Conservation (phyloP, 2,329 filamentous ascomycete species). For the Penicillium paneum region DNA sequence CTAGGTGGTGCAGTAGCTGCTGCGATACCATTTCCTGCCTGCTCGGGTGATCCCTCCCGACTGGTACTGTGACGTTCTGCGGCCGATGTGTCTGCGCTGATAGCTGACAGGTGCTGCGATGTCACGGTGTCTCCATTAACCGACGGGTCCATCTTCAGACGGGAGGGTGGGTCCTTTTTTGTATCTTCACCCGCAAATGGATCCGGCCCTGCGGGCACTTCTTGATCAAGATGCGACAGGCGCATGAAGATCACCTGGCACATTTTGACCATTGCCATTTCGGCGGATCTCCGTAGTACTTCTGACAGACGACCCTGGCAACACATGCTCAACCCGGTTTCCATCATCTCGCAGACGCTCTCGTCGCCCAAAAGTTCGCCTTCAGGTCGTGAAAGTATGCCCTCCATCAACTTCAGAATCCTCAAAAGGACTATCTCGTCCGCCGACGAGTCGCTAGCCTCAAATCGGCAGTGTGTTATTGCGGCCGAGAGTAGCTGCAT, state of each 20-base stretch:
- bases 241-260: slow-evolving; percentile 97
- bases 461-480: slow-evolving; percentile 96
- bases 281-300: slow-evolving; percentile 82
- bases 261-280: slow-evolving; percentile 98
- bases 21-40: slow-evolving; percentile 31
- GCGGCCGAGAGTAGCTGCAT: slow-evolving; percentile 95
- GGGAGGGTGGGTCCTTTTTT: slow-evolving; percentile 62
- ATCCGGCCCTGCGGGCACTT: slow-evolving; percentile 65
- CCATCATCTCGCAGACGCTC: slow-evolving; percentile 99
- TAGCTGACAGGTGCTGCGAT: slow-evolving; percentile 47
- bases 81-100: slow-evolving; percentile 38
- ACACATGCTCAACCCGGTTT: slow-evolving; percentile 93
- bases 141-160: slow-evolving; percentile 78
- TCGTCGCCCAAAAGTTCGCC: slow-evolving; percentile 94
- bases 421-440: slow-evolving; percentile 93
- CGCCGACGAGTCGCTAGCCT: slow-evolving; percentile 89
- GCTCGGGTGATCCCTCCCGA: slow-evolving; percentile 35
- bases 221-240: slow-evolving; percentile 78
- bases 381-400: slow-evolving; percentile 91
- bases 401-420: slow-evolving; percentile 96
- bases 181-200: slow-evolving; percentile 57
- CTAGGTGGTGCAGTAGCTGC: slow-evolving; percentile 34
- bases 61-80: slow-evolving; percentile 34
- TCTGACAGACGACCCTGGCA: slow-evolving; percentile 90
- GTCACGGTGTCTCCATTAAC: slow-evolving; percentile 63